Percentiles rank a stretch among this genome's conserved stretches.
Evolutionary conservation across 1,139 yeast species (phyloP).

Genomic region (Diutina neorugosa): DNA sequence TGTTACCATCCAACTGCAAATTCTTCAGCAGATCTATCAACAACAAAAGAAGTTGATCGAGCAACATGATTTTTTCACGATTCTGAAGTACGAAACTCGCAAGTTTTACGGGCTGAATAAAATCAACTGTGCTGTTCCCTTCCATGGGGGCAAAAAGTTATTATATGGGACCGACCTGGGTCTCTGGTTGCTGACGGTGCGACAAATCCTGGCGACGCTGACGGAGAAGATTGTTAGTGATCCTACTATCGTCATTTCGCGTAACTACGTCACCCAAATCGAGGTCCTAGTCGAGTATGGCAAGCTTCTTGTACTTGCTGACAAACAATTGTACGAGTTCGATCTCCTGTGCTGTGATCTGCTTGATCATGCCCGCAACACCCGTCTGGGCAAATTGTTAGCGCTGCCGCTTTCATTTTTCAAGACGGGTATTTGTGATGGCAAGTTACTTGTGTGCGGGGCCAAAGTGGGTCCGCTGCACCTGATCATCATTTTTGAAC

Average conservation of each 20-base stretch:
- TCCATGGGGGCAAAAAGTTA: slow-evolving; percentile 88
- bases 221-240: slow-evolving; percentile 45
- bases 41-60: slow-evolving; percentile 69
- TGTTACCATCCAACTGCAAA: slow-evolving; percentile 58
- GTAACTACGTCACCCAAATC: slow-evolving; percentile 72
- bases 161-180: slow-evolving; percentile 90
- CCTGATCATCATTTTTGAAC: slow-evolving; percentile 78
- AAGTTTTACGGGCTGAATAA: slow-evolving; percentile 61
- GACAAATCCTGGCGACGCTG: slow-evolving; percentile 31
- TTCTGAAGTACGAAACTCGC: slow-evolving; percentile 61
- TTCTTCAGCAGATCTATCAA: slow-evolving; percentile 64
- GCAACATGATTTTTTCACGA: slow-evolving; percentile 68
- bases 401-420: slow-evolving; percentile 81
- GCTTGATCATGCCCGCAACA: slow-evolving; percentile 56
- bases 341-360: slow-evolving; percentile 60
- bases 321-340: slow-evolving; percentile 74
- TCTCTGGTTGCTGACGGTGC: slow-evolving; percentile 63
- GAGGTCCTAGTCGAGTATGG: slow-evolving; percentile 91
- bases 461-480: slow-evolving; percentile 70
- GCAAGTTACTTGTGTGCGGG: slow-evolving; percentile 79
- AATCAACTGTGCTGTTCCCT: slow-evolving; percentile 86
- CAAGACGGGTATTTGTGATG: slow-evolving; percentile 87
- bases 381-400: slow-evolving; percentile 65
- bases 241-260: slow-evolving; percentile 70
- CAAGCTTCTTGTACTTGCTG: slow-evolving; percentile 69